Evolutionary conservation across 192 early-diverging fungal genomes (phyloP).

Genomic region (Podila epicladia): DNA sequence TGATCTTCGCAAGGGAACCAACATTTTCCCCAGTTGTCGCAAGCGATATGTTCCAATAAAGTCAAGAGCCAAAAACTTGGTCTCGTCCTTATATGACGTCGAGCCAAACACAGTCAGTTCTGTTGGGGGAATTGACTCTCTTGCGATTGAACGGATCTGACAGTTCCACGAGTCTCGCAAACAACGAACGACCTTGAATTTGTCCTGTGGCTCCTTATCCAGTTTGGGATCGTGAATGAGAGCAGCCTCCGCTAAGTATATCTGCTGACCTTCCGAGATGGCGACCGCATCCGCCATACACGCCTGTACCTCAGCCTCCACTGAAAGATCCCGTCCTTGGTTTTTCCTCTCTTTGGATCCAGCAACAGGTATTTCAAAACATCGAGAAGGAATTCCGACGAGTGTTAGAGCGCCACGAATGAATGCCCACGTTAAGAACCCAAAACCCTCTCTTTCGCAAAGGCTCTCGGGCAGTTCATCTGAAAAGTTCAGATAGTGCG

Average conservation of each 20-base stretch:
- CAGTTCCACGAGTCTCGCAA: neutral
- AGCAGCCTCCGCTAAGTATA: constrained; percentile 13
- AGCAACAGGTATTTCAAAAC: constrained; percentile 1
- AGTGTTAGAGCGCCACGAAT: constrained; percentile 8
- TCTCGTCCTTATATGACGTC: too few relatives aligned
- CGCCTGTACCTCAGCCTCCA: constrained; percentile 8
- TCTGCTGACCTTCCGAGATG: constrained; percentile 9
- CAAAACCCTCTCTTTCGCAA: constrained; percentile 5
- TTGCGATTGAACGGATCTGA: too few relatives aligned
- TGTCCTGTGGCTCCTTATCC: constrained; percentile 9
- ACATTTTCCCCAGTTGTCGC: too few relatives aligned
- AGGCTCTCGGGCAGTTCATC: constrained; percentile 1
- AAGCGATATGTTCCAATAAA: too few relatives aligned
- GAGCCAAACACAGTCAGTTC: too few relatives aligned
- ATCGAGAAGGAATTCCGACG: neutral
- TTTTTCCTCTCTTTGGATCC: constrained; percentile 9
- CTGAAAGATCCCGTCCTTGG: constrained; percentile 5
- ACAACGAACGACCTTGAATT: constrained; percentile 3
- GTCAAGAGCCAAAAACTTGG: too few relatives aligned
- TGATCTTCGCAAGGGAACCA: too few relatives aligned
- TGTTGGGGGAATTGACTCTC: too few relatives aligned
- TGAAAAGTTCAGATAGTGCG: constrained; percentile 1
- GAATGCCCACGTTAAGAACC: constrained; percentile 4
- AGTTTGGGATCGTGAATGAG: constrained; percentile 12
- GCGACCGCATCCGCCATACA: constrained; percentile 11